Conservation (phyloP, 1,284 basidiomycete genomes). For the Phellopilus nigrolimitatus region DNA sequence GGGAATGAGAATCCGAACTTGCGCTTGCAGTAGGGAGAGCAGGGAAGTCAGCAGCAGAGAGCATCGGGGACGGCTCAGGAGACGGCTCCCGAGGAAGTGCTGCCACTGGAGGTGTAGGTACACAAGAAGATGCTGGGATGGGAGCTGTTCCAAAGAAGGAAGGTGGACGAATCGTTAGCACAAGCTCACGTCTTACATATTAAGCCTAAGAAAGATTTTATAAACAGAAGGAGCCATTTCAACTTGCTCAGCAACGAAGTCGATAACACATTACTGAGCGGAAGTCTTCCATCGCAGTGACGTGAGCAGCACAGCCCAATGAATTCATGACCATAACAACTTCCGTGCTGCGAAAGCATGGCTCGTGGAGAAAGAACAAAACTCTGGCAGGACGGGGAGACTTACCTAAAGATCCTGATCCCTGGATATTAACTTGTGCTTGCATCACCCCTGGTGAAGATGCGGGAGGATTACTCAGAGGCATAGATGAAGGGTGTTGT, state of each 20-base stretch:
- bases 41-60: slow-evolving; percentile 72
- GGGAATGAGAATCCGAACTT: slow-evolving; percentile 28
- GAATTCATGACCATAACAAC: slow-evolving; percentile 13
- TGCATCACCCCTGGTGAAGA: slow-evolving; percentile 6
- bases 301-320: not conserved
- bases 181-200: slow-evolving; percentile 5
- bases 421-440: slow-evolving; percentile 7
- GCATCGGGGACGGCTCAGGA: slow-evolving; percentile 38
- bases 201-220: slow-evolving; percentile 1
- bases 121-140: not conserved
- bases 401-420: slow-evolving; percentile 18
- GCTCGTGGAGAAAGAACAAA: slow-evolving; percentile 32
- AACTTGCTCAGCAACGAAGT: not conserved
- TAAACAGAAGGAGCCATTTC: not conserved
- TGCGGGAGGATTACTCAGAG: not conserved
- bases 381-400: slow-evolving; percentile 1
- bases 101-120: slow-evolving; percentile 24
- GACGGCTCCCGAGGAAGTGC: slow-evolving; percentile 40
- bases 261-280: not conserved
- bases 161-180: slow-evolving; percentile 15
- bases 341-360: slow-evolving; percentile 71
- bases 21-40: slow-evolving; percentile 39
- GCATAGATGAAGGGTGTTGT: slow-evolving; percentile 6
- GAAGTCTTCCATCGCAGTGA: not conserved
- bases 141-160: slow-evolving; percentile 5